Percentiles rank a stretch among this genome's conserved stretches.
phyloP scores from a whole-genome alignment of 202 grass and related monocot species.

The Schoenoplectus tabernaemontani region DNA sequence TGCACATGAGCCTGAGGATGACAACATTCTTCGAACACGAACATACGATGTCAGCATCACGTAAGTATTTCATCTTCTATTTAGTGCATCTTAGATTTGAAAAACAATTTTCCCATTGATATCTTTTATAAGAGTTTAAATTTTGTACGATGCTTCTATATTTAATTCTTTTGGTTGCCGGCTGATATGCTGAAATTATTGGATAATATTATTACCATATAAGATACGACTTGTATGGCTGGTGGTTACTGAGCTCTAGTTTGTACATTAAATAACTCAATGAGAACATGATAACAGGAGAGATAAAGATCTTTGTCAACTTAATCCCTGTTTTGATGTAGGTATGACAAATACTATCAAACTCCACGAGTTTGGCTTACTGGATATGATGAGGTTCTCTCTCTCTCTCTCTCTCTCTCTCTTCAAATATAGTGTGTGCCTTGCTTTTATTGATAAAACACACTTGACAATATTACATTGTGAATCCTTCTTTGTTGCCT shows the following conservation, averaged over 20 bases:
- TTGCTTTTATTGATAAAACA: neutral
- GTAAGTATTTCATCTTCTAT: slow-evolving; percentile 40
- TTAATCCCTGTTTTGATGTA: slow-evolving; percentile 18
- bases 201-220: neutral
- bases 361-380: slow-evolving; percentile 97
- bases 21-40: slow-evolving; percentile 88
- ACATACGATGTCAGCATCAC: slow-evolving; percentile 97
- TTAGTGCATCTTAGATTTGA: neutral
- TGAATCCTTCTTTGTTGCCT: neutral
- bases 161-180: neutral
- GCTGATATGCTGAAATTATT: neutral
- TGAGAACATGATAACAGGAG: neutral
- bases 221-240: neutral
- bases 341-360: slow-evolving; percentile 95
- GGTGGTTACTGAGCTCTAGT: neutral
- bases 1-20: slow-evolving; percentile 80
- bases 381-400: slow-evolving; percentile 89
- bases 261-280: neutral
- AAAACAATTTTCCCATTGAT: neutral
- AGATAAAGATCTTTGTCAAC: neutral
- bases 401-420: neutral
- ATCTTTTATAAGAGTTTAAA: neutral
- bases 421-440: neutral
- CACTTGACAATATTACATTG: neutral
- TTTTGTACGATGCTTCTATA: neutral